Evolutionary conservation across 306 rosid species (phyloP).

Genomic region (Quercus agrifolia): DNA sequence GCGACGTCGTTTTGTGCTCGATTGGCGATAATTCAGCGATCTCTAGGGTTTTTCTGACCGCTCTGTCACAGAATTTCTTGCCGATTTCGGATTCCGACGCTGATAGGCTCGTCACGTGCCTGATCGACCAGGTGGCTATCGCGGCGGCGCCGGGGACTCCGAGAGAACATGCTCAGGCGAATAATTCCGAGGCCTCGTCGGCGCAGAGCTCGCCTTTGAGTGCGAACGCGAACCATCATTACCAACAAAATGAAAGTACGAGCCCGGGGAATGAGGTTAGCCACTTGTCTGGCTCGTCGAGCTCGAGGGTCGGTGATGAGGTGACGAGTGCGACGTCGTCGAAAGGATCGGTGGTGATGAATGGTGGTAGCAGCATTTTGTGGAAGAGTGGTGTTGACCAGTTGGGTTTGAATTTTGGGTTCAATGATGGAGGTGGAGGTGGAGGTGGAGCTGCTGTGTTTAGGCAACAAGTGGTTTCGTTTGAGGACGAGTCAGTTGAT

Average conservation of each 20-base stretch:
- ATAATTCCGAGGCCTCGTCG: slow-evolving; percentile 53
- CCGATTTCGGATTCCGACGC: slow-evolving; percentile 66
- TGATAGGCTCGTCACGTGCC: slow-evolving; percentile 46
- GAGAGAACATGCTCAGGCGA: slow-evolving; percentile 34
- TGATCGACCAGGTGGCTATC: slow-evolving; percentile 55
- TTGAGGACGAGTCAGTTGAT: slow-evolving; percentile 90
- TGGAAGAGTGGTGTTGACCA: slow-evolving; percentile 74
- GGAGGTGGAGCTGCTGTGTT: slow-evolving; percentile 34
- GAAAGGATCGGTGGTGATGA: slow-evolving; percentile 44
- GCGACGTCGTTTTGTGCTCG: slow-evolving; percentile 57
- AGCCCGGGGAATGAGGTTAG: slow-evolving; percentile 65
- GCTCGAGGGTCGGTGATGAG: slow-evolving; percentile 52
- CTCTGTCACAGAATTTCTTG: slow-evolving; percentile 58
- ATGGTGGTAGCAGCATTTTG: slow-evolving; percentile 62
- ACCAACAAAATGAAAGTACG: slow-evolving; percentile 35
- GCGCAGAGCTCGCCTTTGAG: slow-evolving; percentile 82
- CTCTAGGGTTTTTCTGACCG: slow-evolving; percentile 66
- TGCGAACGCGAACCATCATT: slow-evolving; percentile 30
- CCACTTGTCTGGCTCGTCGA: slow-evolving; percentile 57
- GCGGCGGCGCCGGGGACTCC: slow-evolving; percentile 44
- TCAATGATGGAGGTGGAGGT: slow-evolving; percentile 58
- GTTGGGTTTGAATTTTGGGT: slow-evolving; percentile 52
- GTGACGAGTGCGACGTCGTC: slow-evolving; percentile 55
- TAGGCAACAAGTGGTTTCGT: slow-evolving; percentile 65
- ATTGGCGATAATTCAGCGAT: slow-evolving; percentile 50